Conservation (phyloP, 163 green algal genomes). For the Trebouxia gelatinosa region DNA sequence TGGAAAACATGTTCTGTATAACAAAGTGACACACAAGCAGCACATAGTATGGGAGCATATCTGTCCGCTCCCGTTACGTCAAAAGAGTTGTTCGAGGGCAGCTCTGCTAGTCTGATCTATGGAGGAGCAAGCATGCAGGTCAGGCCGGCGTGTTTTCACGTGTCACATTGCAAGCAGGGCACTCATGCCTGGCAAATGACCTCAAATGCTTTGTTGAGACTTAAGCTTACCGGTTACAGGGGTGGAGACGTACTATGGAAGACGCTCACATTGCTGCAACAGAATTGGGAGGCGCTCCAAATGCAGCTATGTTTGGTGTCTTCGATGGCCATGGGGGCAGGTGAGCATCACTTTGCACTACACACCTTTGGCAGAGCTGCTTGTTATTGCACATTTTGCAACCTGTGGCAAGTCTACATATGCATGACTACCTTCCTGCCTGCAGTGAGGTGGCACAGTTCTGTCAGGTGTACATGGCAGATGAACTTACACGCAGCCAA, state of each 20-base stretch:
- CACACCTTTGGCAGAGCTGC: neutral
- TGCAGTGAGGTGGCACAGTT: conserved; percentile 88
- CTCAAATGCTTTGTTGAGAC: neutral
- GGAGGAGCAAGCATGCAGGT: conserved; percentile 60
- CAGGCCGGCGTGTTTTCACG: conserved; percentile 15
- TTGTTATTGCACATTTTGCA: neutral
- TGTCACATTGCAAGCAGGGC: neutral
- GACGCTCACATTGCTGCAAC: conserved; percentile 77
- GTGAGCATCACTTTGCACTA: conserved; percentile 10
- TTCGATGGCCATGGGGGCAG: conserved; percentile 89
- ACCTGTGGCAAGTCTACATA: neutral
- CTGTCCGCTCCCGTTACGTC: conserved; percentile 73
- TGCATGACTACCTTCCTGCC: neutral
- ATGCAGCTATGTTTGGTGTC: conserved; percentile 83
- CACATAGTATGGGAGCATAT: conserved; percentile 78
- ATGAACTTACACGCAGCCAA: conserved; percentile 66
- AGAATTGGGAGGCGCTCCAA: conserved; percentile 45
- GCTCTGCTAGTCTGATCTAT: conserved; percentile 43
- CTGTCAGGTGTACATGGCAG: conserved; percentile 75
- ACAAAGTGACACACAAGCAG: neutral
- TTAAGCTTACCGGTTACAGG: conserved; percentile 54
- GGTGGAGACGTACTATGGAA: conserved; percentile 88
- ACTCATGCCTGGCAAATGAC: neutral
- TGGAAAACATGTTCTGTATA: neutral
- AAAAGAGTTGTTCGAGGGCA: conserved; percentile 71